These are phyloP conservation scores for Diaporthe citrichinensis DNA, from an alignment of 2,329 filamentous ascomycete genomes.

Conservation along the genomic window DNA sequence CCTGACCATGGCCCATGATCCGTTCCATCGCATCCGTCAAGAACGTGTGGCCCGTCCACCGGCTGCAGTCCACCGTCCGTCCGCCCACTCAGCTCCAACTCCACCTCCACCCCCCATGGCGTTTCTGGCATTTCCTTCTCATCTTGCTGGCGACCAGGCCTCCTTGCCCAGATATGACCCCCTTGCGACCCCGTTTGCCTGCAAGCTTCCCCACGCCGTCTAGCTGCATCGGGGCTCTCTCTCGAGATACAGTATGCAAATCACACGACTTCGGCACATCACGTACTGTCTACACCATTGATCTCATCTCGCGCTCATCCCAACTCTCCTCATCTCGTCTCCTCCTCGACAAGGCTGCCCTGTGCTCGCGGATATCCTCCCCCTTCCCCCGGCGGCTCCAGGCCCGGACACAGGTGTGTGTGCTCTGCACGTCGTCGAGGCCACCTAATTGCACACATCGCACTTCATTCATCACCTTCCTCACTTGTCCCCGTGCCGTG, in stretches of 20 bases:
- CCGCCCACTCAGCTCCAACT: background rate
- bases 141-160: conserved; percentile 15
- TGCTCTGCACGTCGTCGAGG: background rate
- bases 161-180: conserved; percentile 3
- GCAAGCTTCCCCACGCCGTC: conserved; percentile 28
- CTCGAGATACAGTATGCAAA: conserved; percentile 10
- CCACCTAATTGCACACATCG: background rate
- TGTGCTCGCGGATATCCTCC: background rate
- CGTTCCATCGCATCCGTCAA: background rate
- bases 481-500: background rate
- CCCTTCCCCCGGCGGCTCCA: conserved; percentile 4
- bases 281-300: background rate
- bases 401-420: background rate
- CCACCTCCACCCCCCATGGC: background rate
- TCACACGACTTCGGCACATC: background rate
- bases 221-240: conserved; percentile 1
- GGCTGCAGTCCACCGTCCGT: background rate
- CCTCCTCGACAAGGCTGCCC: conserved; percentile 9
- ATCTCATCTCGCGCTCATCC: conserved; percentile 12
- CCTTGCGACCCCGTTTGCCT: background rate
- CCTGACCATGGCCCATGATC: background rate
- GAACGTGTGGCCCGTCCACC: conserved; percentile 16
- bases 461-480: background rate
- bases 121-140: conserved; percentile 10
- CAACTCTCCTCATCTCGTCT: conserved; percentile 25